Base-by-base conservation (phyloP, 371 early-diverging fungal species). In the Zancudomyces culisetae region DNA sequence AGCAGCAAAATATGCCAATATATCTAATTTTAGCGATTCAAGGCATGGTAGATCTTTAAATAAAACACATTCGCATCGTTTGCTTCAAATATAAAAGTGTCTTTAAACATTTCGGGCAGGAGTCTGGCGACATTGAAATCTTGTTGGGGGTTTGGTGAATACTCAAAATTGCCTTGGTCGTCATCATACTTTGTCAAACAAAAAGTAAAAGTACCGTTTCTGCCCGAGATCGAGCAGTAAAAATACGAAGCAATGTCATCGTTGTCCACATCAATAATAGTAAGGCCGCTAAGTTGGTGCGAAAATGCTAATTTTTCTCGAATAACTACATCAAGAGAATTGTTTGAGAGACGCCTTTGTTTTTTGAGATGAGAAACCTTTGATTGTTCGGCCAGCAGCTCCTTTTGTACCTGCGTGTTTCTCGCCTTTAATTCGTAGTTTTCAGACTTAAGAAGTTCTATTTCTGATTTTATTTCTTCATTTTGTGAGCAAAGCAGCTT, bases 231-330 rank as follows among this genome's bases (percentile, higher is more conserved):
- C 10, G 4, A n/a, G 41, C 45, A 42, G 26, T 28, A 24, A 40
- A 20, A 43, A 30, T 51, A 42, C 3, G 10, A 21, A 20, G 26
- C 43, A n/a, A 27, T 35, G 13, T n/a, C n/a, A 43, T 51, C 52
- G n/a, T 22, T 51, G 39, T 26, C 8, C 27, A 51, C 45, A 39
- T 51, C 52, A 12, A 40, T 4, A 35, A 43, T 35, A 10, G 23
- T 43, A 51, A 51, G 30, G 42, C 52, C 52, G 35, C 52, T 51
- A n/a, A 51, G 30, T 10, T 13, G 24, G n/a, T 48, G 27, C 24
- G 27, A 23, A 24, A 48, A 13, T 26, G 24, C 18, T n/a, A 48
- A n/a, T 23, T 15, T 48, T 48, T 48, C 48, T 8, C 48, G 19
- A 24, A 23, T n/a, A 4, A 29, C 24, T 23, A 24, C 29, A 29